Base-by-base conservation (phyloP, 176 grass and related monocot genomes). In the Lolium rigidum region DNA sequence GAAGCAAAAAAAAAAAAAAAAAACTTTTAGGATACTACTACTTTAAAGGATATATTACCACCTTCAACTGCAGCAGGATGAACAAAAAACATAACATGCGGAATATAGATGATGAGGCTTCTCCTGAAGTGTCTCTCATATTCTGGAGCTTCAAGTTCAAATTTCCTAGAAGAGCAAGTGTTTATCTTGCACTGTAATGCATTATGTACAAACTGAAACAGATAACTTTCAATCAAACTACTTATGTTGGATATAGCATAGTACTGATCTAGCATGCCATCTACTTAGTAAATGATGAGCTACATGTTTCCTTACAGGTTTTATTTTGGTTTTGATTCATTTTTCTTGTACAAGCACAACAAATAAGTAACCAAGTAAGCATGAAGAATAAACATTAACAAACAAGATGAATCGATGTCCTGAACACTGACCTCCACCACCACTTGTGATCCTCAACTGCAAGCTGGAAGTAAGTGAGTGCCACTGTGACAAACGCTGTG, bases 381-480 rank as follows among this genome's bases (percentile, higher is more conserved):
- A 63, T 24, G 24, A 43, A 63, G 11, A 79, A 17, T 18, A 31
- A 55, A 68, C 9, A 77, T 10, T 18, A 60, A 21, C 26, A 51
- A 18, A 9, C 31, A 1, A 79, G 44, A 74, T 54, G 13, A 74
- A 65, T 80, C 31, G 10, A 83, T 82, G 17, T 86, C 58, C 39
- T 31, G 63, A 91, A 82, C 63, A 88, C 90, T 88, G 64, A 95
- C 95, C 95, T 98, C 95, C 95, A 98, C 95, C 95, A 98, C 95
- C 95, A 98, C 25, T 93, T 90, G 58, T 98, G 95, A 87, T 98
- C 95, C 82, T 98, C 95, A 48, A 89, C 95, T 59, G 95, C 93
- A 75, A 98, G 95, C 74, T 98, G 95, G 87, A 98, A 98, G 74
- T 98, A 98, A 5, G 95, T 92, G 50, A 98, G 82, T 4, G 95